A percentile compares a stretch with the other conserved stretches of the same genome.
Evolutionary conservation across 495 filamentous ascomycete genomes (phyloP).

Genomic region (Penicillium silybi): DNA sequence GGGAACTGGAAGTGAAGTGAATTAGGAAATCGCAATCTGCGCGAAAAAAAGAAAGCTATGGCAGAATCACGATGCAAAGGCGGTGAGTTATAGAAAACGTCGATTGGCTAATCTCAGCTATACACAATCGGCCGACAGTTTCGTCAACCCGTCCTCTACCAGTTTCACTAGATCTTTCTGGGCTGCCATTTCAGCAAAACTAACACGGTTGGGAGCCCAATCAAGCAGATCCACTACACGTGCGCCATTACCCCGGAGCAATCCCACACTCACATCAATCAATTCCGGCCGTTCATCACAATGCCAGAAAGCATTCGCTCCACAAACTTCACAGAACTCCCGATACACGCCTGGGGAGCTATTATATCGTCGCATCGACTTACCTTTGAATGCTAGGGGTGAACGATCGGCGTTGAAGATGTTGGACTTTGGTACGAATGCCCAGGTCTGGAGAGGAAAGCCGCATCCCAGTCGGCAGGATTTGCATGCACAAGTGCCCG

Average conservation of each 20-base stretch:
- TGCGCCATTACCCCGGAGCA: conserved; percentile 51
- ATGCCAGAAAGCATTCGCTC: conserved; percentile 67
- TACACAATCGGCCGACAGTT: background rate
- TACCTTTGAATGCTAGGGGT: conserved; percentile 40
- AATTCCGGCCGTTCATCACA: conserved; percentile 50
- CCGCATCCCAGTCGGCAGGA: conserved; percentile 60
- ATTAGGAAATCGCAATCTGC: background rate
- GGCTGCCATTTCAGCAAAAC: conserved; percentile 57
- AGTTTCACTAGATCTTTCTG: conserved; percentile 37
- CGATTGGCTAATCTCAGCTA: background rate
- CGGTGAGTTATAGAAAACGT: background rate
- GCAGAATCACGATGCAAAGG: background rate
- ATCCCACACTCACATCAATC: conserved; percentile 63
- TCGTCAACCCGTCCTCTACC: conserved; percentile 21
- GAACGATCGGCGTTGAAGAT: conserved; percentile 43
- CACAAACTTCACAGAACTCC: conserved; percentile 63
- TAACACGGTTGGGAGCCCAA: conserved; percentile 57
- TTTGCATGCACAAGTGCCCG: conserved; percentile 61
- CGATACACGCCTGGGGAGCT: conserved; percentile 53
- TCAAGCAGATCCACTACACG: conserved; percentile 57
- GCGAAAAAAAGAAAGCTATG: background rate
- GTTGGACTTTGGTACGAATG: conserved; percentile 60
- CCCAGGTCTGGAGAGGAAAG: conserved; percentile 66
- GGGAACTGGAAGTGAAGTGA: background rate
- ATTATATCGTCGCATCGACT: conserved; percentile 49